Conservation (phyloP, 1,284 basidiomycete genomes). For the Ganoderma leucocontextum region DNA sequence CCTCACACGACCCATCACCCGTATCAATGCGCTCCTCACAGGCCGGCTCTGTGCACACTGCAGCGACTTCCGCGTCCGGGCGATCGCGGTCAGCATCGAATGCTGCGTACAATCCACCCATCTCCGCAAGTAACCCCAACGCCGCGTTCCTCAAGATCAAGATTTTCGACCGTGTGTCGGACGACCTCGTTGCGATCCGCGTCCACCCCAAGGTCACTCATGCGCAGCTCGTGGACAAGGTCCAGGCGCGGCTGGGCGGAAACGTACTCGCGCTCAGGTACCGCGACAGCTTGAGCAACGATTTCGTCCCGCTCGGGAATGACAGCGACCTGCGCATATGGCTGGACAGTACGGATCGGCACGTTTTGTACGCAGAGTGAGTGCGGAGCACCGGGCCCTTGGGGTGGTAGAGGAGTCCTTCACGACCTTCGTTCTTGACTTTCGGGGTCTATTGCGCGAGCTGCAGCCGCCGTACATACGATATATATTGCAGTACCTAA, state of each 20-base stretch:
- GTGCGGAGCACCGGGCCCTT: neutral
- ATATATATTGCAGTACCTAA: conserved; percentile 21
- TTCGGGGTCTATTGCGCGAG: conserved; percentile 15
- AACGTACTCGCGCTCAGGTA: conserved; percentile 78
- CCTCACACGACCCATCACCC: conserved; percentile 48
- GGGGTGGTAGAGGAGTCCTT: neutral
- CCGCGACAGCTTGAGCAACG: conserved; percentile 72
- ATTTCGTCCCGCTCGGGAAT: conserved; percentile 70
- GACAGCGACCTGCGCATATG: conserved; percentile 82
- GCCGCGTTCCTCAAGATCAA: conserved; percentile 97
- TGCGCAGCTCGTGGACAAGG: conserved; percentile 89
- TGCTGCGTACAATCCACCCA: conserved; percentile 68
- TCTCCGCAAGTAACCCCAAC: conserved; percentile 77
- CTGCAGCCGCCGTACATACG: conserved; percentile 19
- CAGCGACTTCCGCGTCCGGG: conserved; percentile 44
- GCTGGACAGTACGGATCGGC: conserved; percentile 87
- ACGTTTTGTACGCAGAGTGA: conserved; percentile 87
- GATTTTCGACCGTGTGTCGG: conserved; percentile 91
- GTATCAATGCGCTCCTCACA: conserved; percentile 60
- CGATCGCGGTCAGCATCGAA: conserved; percentile 65
- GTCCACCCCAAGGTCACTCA: conserved; percentile 94
- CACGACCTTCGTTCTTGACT: neutral
- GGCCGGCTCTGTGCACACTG: conserved; percentile 48
- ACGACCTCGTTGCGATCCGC: conserved; percentile 97
- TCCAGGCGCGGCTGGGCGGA: conserved; percentile 84